Evolutionary conservation across 1,284 basidiomycete species (phyloP).

Genomic region (Cerioporus squamosus): DNA sequence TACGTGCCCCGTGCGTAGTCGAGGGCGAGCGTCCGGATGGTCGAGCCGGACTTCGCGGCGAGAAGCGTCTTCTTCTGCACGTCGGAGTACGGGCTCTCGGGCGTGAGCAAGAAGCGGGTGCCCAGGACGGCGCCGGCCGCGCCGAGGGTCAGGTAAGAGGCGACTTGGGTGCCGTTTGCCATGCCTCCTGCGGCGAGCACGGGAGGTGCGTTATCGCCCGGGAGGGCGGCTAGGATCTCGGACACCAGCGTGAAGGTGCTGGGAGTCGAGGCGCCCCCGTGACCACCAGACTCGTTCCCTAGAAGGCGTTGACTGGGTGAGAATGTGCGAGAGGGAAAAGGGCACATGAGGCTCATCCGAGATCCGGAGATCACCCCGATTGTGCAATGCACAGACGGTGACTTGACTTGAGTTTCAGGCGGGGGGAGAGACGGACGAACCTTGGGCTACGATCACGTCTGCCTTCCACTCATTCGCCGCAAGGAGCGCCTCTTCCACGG

Average conservation of each 20-base stretch:
- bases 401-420: background rate
- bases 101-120: slow-evolving; percentile 72
- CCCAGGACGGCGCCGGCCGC: slow-evolving; percentile 70
- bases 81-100: slow-evolving; percentile 64
- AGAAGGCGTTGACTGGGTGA: slow-evolving; percentile 12
- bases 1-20: slow-evolving; percentile 61
- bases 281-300: slow-evolving; percentile 81
- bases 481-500: slow-evolving; percentile 56
- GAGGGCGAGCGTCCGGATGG: slow-evolving; percentile 70
- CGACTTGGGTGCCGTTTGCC: slow-evolving; percentile 61
- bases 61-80: slow-evolving; percentile 60
- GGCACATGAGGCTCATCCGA: slow-evolving; percentile 3
- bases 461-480: slow-evolving; percentile 65
- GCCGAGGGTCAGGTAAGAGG: slow-evolving; percentile 66
- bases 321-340: background rate
- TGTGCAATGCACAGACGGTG: slow-evolving; percentile 4
- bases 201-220: slow-evolving; percentile 46
- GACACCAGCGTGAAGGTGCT: slow-evolving; percentile 64
- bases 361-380: slow-evolving; percentile 13
- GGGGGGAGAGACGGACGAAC: slow-evolving; percentile 40
- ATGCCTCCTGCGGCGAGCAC: slow-evolving; percentile 65
- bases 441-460: slow-evolving; percentile 80
- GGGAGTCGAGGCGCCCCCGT: slow-evolving; percentile 60
- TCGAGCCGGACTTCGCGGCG: slow-evolving; percentile 48
- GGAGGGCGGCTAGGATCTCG: slow-evolving; percentile 51